Conservation (phyloP, 1,284 basidiomycete species). For the Vanrija pseudolonga region DNA sequence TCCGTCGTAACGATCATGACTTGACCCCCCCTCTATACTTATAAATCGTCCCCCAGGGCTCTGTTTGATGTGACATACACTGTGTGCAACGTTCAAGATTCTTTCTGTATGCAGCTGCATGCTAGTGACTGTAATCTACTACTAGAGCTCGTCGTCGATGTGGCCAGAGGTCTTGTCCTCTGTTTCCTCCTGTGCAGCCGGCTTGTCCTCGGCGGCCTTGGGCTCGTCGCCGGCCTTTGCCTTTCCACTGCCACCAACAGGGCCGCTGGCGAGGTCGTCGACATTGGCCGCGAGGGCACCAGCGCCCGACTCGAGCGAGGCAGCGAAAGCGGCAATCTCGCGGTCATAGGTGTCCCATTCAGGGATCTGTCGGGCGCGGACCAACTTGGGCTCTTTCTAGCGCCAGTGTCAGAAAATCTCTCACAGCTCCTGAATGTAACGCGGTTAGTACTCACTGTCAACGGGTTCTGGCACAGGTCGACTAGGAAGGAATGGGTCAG, state of each 20-base stretch:
- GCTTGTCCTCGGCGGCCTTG: constrained; percentile 1
- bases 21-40: neutral
- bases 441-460: constrained; percentile 64
- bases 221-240: neutral
- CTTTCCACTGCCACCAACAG: constrained; percentile 1
- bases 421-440: neutral
- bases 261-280: constrained; percentile 58
- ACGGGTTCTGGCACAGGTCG: constrained; percentile 86
- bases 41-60: neutral
- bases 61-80: neutral
- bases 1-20: neutral
- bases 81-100: neutral
- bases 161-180: neutral
- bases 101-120: neutral
- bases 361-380: constrained; percentile 87
- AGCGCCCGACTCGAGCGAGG: constrained; percentile 51
- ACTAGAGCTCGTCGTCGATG: constrained; percentile 9
- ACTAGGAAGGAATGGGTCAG: constrained; percentile 57
- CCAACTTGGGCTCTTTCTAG: constrained; percentile 89
- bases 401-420: constrained; percentile 39
- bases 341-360: constrained; percentile 93
- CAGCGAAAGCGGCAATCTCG: constrained; percentile 58
- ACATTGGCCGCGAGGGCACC: constrained; percentile 60
- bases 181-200: neutral
- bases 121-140: neutral